These are phyloP conservation scores for Austroboletus rostrupii DNA, from an alignment of 1,284 basidiomycete species.

Conservation along the genomic window DNA sequence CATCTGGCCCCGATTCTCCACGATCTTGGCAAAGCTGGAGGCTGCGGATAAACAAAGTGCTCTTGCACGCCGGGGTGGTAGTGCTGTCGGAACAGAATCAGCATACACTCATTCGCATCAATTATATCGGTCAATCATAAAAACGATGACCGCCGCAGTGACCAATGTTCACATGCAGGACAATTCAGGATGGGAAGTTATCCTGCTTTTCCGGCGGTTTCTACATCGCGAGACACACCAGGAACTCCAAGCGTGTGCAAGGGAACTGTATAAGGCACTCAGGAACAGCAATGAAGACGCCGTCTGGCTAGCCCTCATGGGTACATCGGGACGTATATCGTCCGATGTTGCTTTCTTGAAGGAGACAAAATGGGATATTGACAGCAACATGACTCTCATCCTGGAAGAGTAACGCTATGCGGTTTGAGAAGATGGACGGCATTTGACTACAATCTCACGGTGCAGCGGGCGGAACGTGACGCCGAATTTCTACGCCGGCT, in stretches of 20 bases:
- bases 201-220: constrained; percentile 71
- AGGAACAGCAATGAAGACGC: constrained; percentile 67
- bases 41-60: constrained; percentile 60
- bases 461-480: constrained; percentile 44
- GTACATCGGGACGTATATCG: constrained; percentile 45
- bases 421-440: not conserved
- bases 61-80: constrained; percentile 50
- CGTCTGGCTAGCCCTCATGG: constrained; percentile 74
- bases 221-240: constrained; percentile 61
- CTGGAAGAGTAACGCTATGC: constrained; percentile 25
- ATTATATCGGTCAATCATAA: constrained; percentile 67
- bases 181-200: constrained; percentile 72
- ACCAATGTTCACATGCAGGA: constrained; percentile 68
- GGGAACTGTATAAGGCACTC: constrained; percentile 61
- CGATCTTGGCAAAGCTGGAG: constrained; percentile 57
- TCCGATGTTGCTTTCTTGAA: constrained; percentile 48
- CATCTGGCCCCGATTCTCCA: constrained; percentile 79
- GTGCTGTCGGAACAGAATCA: constrained; percentile 58
- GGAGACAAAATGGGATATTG: constrained; percentile 59
- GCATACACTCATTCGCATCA: constrained; percentile 77
- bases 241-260: constrained; percentile 68
- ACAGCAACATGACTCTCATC: constrained; percentile 47
- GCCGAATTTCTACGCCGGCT: constrained; percentile 75
- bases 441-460: constrained; percentile 11
- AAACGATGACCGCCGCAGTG: constrained; percentile 65